Conservation (phyloP, 2,329 filamentous ascomycete genomes). For the Beauveria rudraprayagi region DNA sequence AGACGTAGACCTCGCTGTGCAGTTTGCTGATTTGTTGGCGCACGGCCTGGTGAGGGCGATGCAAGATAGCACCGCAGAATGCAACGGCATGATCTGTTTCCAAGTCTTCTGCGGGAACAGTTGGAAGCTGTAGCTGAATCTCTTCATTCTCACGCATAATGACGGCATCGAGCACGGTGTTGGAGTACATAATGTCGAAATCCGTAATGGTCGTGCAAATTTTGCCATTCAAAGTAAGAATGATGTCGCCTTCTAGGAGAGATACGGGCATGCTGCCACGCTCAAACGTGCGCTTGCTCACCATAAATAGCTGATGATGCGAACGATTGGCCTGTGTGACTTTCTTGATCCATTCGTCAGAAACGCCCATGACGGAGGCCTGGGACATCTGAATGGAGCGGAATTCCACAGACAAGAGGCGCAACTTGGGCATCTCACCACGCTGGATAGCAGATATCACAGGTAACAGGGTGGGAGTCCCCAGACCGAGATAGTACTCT, state of each 20-base stretch:
- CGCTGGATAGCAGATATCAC: conserved; percentile 81
- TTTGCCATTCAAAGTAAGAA: conserved; percentile 83
- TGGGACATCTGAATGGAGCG: conserved; percentile 95
- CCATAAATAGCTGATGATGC: conserved; percentile 96
- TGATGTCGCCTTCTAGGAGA: conserved; percentile 82
- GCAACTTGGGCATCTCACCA: conserved; percentile 69
- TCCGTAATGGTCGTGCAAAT: conserved; percentile 90
- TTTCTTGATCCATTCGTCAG: conserved; percentile 89
- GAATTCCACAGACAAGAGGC: conserved; percentile 90
- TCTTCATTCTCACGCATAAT: conserved; percentile 81
- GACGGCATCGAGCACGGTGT: conserved; percentile 72
- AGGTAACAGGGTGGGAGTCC: conserved; percentile 79
- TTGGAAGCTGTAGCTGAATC: conserved; percentile 68
- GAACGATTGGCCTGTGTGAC: conserved; percentile 83
- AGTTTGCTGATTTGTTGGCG: conserved; percentile 95
- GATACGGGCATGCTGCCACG: conserved; percentile 41
- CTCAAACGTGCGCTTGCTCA: conserved; percentile 77
- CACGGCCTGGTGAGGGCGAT: conserved; percentile 91
- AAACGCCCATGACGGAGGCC: conserved; percentile 92
- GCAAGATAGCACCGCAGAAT: conserved; percentile 91
- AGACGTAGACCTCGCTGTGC: conserved; percentile 94
- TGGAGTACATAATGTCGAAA: conserved; percentile 92
- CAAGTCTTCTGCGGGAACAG: conserved; percentile 79
- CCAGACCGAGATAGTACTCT: conserved; percentile 91
- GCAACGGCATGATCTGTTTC: conserved; percentile 88